Base-by-base conservation (phyloP, 345 rosid genomes). In the Anacardium occidentale region DNA sequence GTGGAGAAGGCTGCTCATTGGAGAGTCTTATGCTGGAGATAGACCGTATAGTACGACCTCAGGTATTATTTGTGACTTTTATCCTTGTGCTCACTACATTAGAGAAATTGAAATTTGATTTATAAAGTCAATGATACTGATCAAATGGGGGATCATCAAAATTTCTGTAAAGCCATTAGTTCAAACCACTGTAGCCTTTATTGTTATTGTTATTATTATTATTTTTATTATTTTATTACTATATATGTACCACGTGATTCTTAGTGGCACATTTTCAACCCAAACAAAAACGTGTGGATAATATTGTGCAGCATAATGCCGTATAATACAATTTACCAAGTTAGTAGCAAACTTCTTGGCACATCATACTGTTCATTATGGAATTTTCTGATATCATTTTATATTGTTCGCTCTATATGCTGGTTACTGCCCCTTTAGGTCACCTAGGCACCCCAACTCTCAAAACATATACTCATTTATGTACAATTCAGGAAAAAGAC, bases 1-100 rank as follows among this genome's bases (percentile, higher is more conserved):
- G 51, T 14, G 86, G 82, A 45, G 87, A 86, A 77, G 87, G 87
- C 80, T 91, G 99, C 81, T 71, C 72, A 68, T 69, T 92, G 68
- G 98, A 95, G 83, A 97, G 89, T 76, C 79, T 91, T 55, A 76
- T 95, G 87, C 85, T 95, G 80, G 99, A 95, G 89, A 91, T 95
- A 89, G 99, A 95, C 79, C 93, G 90, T 42, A 77, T 95, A 26
- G 48, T 85, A 76, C 89, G 96, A 24, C 96, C 98, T 66, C 89
- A 86, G 96, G 98, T 93, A 86, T 40, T 10, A 66, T 52, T 57
- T 50, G 20, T 7, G 17, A 20, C 67, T 50, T 40, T 71, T n/a
- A 48, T 65, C 15, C 51, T 62, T 55, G 37, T 59, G 17, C 42
- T 57, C 4, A 4, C 24, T 29, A 42, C 8, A 24, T 17, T 45